These are phyloP conservation scores for Capsicum baccatum DNA, from an alignment of 257 asterid genomes.

Conservation along the genomic window DNA sequence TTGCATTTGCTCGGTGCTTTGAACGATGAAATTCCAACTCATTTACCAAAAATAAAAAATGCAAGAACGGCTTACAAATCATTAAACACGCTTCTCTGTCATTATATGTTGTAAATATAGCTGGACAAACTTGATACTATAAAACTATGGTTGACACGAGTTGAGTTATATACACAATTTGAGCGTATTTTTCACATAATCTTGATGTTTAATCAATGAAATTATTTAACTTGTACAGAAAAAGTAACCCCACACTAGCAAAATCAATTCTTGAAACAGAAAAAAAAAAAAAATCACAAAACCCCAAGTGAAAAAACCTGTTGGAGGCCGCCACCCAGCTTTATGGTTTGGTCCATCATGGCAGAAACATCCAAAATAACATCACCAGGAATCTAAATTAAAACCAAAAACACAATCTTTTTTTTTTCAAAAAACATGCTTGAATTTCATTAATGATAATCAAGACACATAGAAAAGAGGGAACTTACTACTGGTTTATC, in stretches of 20 bases:
- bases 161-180: background rate
- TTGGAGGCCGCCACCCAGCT: conserved; percentile 91
- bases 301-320: conserved; percentile 56
- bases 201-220: background rate
- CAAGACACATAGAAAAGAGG: background rate
- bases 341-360: conserved; percentile 72
- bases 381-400: conserved; percentile 83
- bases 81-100: background rate
- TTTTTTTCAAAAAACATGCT: background rate
- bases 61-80: background rate
- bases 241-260: no score
- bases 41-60: background rate
- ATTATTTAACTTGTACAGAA: background rate
- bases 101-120: background rate
- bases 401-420: background rate
- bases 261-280: no score
- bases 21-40: background rate
- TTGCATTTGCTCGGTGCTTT: background rate
- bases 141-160: background rate
- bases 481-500: conserved; percentile 60
- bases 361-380: conserved; percentile 80
- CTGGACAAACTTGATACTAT: background rate
- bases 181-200: background rate
- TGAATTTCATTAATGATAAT: background rate
- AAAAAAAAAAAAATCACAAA: background rate